These are phyloP conservation scores for Trichoderma sp. DNA, from an alignment of 2,329 filamentous ascomycete species.

Conservation along the genomic window DNA sequence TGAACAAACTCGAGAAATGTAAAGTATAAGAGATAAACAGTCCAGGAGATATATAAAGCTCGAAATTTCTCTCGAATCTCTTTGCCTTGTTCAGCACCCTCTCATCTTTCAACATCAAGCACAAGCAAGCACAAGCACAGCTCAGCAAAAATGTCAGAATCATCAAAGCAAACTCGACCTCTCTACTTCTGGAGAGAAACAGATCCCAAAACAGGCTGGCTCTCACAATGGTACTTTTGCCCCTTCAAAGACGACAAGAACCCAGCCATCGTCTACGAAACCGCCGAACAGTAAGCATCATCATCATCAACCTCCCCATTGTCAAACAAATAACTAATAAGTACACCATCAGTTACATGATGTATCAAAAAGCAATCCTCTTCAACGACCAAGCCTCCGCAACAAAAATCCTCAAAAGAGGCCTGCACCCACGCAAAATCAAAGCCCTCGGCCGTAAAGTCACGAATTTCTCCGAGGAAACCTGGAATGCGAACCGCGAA, in stretches of 20 bases:
- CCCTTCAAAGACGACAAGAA: constrained; percentile 44
- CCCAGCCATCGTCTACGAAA: constrained; percentile 41
- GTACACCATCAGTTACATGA: constrained; percentile 46
- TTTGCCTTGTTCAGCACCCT: not conserved
- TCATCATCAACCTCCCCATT: not conserved
- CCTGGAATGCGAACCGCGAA: constrained; percentile 52
- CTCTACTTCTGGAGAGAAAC: constrained; percentile 51
- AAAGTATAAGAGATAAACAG: not conserved
- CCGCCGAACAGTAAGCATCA: constrained; percentile 47
- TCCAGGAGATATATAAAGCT: not conserved
- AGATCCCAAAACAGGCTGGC: constrained; percentile 48
- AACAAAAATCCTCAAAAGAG: constrained; percentile 46
- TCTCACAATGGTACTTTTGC: constrained; percentile 61
- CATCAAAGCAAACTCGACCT: not conserved
- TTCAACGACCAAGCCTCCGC: constrained; percentile 47
- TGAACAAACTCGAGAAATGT: not conserved
- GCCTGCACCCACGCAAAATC: constrained; percentile 42
- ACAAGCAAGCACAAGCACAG: not conserved
- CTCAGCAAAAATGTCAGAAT: not conserved
- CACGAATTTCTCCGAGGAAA: constrained; percentile 46
- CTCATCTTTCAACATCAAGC: not conserved
- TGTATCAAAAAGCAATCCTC: constrained; percentile 51
- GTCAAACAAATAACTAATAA: not conserved
- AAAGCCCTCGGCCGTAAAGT: constrained; percentile 56
- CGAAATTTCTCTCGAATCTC: not conserved